These are phyloP conservation scores for Oldenlandia corymbosa DNA, from an alignment of 257 asterid species.

Conservation along the genomic window DNA sequence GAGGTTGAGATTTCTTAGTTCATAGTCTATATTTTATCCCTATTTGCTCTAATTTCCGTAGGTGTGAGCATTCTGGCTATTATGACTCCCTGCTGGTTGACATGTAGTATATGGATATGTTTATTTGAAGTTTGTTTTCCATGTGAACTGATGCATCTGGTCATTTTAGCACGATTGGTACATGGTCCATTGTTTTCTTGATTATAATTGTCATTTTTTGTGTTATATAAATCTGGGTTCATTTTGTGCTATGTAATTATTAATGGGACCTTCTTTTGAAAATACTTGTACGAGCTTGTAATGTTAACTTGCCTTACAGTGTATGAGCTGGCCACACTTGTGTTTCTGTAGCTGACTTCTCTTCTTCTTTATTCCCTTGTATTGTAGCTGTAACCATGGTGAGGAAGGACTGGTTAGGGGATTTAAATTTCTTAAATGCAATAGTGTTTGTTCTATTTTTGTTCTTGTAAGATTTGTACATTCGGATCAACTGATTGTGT, in stretches of 20 bases:
- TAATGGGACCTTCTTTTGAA: background rate
- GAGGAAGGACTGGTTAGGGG: no score
- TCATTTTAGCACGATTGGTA: background rate
- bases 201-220: background rate
- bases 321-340: no score
- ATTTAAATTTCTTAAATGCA: no score
- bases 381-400: conserved; percentile 51
- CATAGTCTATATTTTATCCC: no score
- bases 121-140: background rate
- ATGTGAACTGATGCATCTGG: background rate
- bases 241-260: background rate
- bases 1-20: no score
- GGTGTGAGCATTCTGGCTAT: no score
- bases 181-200: background rate
- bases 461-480: no score
- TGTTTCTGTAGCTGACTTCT: no score
- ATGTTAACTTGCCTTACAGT: background rate
- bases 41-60: no score
- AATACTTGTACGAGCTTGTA: background rate
- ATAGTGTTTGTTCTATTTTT: no score
- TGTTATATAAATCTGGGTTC: background rate
- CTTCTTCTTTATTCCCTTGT: conserved; percentile 4
- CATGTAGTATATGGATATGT: background rate
- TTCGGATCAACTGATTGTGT: no score
- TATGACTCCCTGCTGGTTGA: no score